Base-by-base conservation (phyloP, 768 basidiomycete species). In the Tricholoma bakamatsutake region DNA sequence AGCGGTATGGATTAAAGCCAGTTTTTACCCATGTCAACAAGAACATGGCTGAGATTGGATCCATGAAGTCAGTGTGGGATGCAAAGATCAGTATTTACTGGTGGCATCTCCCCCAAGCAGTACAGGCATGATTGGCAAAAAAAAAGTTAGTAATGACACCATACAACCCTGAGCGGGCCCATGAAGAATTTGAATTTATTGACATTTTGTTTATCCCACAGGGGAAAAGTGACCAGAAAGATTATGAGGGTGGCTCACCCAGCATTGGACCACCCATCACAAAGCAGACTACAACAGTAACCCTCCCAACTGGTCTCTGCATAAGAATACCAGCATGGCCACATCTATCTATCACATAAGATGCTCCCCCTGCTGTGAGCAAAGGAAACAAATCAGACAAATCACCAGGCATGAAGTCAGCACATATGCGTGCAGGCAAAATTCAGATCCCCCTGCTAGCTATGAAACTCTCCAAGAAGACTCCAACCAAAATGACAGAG, bases 71-170 rank as follows among this genome's bases (percentile, higher is more conserved):
- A 17, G 61, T 58, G 42, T 65, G 60, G 58, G 56, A 62, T 11
- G 37, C 59, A 21, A 66, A 64, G 53, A 64, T 66, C 64, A 63
- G 40, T 64, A 59, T 60, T 66, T 60, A 65, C 33, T n/a, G n/a
- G n/a, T n/a, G n/a, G n/a, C n/a, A n/a, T n/a, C n/a, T n/a, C n/a
- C n/a, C n/a, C n/a, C n/a, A 57, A 13, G 64, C 64, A 17, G 59
- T 65, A 18, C 34, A 56, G 9, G 58, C 54, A 18, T 57, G 60
- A 12, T 50, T 65, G 18, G 45, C 15, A 34, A 60, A 61, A 49
- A 47, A 28, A 15, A 67, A n/a, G n/a, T n/a, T n/a, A n/a, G n/a
- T n/a, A n/a, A n/a, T 66, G 53, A 58, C 64, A 42, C 61, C 65
- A 42, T 67, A 67, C 39, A 61, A 67, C 39, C 43, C 59, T 0